phyloP scores from a whole-genome alignment of 1,284 basidiomycete species.

The Cryptococcus neoformans region DNA sequence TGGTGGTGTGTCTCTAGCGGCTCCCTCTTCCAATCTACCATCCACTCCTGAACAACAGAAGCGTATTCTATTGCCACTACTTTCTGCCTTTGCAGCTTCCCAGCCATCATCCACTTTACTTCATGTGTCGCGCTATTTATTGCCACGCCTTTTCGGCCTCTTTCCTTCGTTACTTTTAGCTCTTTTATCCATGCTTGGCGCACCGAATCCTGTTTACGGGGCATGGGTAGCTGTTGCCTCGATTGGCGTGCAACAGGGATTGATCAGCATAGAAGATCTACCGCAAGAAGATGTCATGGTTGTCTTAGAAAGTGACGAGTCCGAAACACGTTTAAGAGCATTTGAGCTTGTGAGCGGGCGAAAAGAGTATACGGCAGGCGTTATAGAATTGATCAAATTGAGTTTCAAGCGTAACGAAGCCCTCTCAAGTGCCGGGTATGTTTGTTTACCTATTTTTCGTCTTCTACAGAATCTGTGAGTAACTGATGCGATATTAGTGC shows the following conservation, averaged over 20 bases:
- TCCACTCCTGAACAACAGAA: not conserved
- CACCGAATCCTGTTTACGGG: conserved; percentile 13
- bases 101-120: not conserved
- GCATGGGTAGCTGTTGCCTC: conserved; percentile 41
- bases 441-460: not conserved
- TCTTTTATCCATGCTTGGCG: conserved; percentile 20
- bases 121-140: not conserved
- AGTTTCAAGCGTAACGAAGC: conserved; percentile 6
- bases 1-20: not conserved
- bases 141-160: not conserved
- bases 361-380: conserved; percentile 21
- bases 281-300: conserved; percentile 19
- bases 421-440: conserved; percentile 35
- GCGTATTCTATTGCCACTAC: conserved; percentile 26
- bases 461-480: too few species aligned
- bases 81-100: conserved; percentile 14
- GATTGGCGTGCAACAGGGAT: conserved; percentile 27
- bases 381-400: conserved; percentile 25
- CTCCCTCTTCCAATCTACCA: not conserved
- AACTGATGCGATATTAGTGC: too few species aligned
- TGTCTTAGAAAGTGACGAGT: conserved; percentile 30
- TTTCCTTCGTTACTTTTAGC: conserved; percentile 26
- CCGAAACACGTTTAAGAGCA: conserved; percentile 30
- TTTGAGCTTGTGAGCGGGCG: conserved; percentile 30
- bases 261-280: conserved; percentile 21